Base-by-base conservation (phyloP, 345 rosid species). In the Pistacia atlantica region DNA sequence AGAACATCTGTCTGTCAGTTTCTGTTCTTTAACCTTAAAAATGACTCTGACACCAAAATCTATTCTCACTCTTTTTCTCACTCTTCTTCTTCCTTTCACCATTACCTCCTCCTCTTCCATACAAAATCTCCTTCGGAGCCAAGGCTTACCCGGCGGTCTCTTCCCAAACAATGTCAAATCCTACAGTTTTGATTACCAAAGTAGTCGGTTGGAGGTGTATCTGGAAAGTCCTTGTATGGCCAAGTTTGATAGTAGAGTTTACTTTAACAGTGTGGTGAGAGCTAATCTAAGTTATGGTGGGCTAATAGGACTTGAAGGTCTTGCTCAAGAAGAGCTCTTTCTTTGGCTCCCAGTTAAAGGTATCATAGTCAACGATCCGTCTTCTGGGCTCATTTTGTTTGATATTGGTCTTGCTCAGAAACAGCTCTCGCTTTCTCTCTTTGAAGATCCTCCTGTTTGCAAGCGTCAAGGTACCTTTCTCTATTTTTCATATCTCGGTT, bases 281-380 rank as follows among this genome's bases (percentile, higher is more conserved):
- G 98, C 97, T 25, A 94, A 92, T 72, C 91, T 94, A 45, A 91
- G 91, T 63, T 94, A 92, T 65, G 97, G 98, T 51, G 95, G 95
- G 14, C 90, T 94, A 33, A 61, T 81, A n/a, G 98, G 95, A 1
- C 80, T 94, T 62, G 84, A 92, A 80, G 98, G 97, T 16, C 85
- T 94, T 16, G 75, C 85, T 28, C 97, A 92, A 73, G 91, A 91
- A 80, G 98, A 94, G 85, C 88, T 92, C 17, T 94, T 94, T 60
- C 87, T 92, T 16, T 94, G 97, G 98, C 79, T 94, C 28, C 97
- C 97, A 0, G 93, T 94, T 4, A 91, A 89, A 76, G 95, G 93
- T 74, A 92, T 94, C 59, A 80, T 82, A 20, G 97, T 91, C 16
- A 88, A 71, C n/a, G 95, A 92, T 82, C 90, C 97, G 25, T 83